phyloP scores from a whole-genome alignment of 495 filamentous ascomycete species.

The Pyronema domesticum region DNA sequence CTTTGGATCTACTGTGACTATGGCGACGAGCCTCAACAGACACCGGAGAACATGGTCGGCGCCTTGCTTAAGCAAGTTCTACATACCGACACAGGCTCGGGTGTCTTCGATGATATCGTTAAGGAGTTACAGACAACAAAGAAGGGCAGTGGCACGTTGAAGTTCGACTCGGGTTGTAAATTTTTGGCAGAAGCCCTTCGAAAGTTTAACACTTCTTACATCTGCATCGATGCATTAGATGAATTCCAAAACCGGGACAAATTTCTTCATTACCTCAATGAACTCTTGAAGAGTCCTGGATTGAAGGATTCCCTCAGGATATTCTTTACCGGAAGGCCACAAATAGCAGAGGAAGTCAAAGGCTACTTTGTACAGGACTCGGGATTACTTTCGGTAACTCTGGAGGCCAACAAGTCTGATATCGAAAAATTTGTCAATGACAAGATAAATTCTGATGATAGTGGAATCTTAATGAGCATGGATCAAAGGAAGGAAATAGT shows the following conservation, averaged over 20 bases:
- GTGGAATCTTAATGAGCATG: background rate
- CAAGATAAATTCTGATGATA: background rate
- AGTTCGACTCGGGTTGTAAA: background rate
- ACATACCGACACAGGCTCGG: background rate
- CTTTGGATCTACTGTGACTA: no score
- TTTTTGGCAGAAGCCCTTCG: background rate
- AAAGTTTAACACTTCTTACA: background rate
- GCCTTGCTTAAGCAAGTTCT: background rate
- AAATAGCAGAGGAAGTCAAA: no score
- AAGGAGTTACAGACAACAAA: background rate
- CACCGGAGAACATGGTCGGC: no score
- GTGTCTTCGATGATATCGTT: background rate
- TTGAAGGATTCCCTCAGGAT: background rate
- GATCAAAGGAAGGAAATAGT: background rate
- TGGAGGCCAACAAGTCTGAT: background rate
- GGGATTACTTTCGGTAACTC: no score
- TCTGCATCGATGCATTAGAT: background rate
- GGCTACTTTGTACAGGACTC: no score
- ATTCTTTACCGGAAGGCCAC: background rate
- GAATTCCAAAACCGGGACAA: background rate
- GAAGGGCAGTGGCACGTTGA: background rate
- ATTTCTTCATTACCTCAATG: no score
- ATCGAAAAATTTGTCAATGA: background rate
- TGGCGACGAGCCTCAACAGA: no score
- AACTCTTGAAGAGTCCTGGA: background rate